Conservation (phyloP, 2,329 filamentous ascomycete genomes). For the Exserohilum rostratum region DNA sequence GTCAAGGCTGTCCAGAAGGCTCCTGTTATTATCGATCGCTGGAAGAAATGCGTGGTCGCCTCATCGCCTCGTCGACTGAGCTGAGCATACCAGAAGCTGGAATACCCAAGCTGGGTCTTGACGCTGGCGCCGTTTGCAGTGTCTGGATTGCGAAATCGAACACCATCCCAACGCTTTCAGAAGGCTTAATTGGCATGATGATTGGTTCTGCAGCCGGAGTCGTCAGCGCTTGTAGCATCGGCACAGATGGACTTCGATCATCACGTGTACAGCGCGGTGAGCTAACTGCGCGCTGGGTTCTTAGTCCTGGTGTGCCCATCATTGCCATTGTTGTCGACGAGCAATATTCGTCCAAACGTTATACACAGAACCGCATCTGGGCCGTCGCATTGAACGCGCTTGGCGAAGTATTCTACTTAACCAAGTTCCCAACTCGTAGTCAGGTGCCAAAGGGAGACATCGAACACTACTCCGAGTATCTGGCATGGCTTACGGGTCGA, state of each 20-base stretch:
- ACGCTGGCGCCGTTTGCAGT: conserved; percentile 73
- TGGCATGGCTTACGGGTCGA: conserved; percentile 81
- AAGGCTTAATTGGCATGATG: conserved; percentile 80
- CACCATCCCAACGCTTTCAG: conserved; percentile 72
- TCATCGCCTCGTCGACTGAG: conserved; percentile 67
- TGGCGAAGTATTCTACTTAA: conserved; percentile 87
- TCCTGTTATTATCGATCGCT: conserved; percentile 76
- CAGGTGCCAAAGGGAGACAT: conserved; percentile 55
- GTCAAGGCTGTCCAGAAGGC: conserved; percentile 85
- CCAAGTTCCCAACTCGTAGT: conserved; percentile 67
- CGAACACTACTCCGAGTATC: conserved; percentile 63
- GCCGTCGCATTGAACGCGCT: conserved; percentile 92
- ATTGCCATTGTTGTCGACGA: conserved; percentile 84
- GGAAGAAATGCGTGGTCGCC: conserved; percentile 77
- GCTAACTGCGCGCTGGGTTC: conserved; percentile 83
- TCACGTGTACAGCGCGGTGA: conserved; percentile 73
- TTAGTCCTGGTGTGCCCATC: conserved; percentile 92
- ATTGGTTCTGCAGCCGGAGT: conserved; percentile 83
- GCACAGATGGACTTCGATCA: conserved; percentile 63
- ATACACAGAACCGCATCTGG: conserved; percentile 76
- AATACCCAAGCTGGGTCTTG: conserved; percentile 75
- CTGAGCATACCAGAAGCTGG: conserved; percentile 69
- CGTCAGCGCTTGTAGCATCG: conserved; percentile 80
- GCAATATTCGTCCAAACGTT: conserved; percentile 73
- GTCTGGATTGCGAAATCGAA: conserved; percentile 91